Percentiles rank a stretch among this genome's conserved stretches.
These are phyloP conservation scores for Anisodus tanguticus DNA, from an alignment of 257 asterid genomes.

Conservation along the genomic window DNA sequence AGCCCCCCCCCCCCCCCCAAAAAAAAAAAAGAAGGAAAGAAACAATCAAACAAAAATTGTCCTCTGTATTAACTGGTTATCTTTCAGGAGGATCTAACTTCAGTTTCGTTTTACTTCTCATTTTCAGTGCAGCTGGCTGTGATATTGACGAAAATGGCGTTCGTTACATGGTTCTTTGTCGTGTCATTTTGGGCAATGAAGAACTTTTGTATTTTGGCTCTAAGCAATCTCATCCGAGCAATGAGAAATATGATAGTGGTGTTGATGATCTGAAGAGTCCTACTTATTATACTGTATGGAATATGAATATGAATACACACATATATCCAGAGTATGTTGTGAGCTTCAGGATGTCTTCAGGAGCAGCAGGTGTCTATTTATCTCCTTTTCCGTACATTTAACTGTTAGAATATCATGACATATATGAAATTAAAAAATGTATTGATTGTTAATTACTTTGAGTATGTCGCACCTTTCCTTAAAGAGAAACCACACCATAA, in stretches of 20 bases:
- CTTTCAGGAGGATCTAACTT: constrained; percentile 20
- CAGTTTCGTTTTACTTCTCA: background rate
- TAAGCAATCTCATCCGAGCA: constrained; percentile 84
- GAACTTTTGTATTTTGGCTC: constrained; percentile 80
- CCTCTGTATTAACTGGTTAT: background rate
- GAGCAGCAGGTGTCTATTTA: constrained; percentile 55
- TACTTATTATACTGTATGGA: constrained; percentile 73
- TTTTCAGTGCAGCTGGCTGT: constrained; percentile 56
- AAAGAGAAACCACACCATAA: background rate
- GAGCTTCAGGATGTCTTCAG: constrained; percentile 76
- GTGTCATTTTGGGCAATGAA: constrained; percentile 63
- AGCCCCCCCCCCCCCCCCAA: background rate
- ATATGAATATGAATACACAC: constrained; percentile 81
- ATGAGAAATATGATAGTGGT: constrained; percentile 87
- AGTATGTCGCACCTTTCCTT: constrained; percentile 13
- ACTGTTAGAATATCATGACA: background rate
- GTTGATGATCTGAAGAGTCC: constrained; percentile 79
- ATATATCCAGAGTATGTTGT: constrained; percentile 81
- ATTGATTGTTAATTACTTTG: background rate
- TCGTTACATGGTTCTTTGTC: constrained; percentile 66
- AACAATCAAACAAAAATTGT: background rate
- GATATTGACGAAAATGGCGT: constrained; percentile 92
- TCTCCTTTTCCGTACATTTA: background rate
- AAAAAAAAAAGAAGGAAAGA: background rate
- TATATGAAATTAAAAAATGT: background rate